Evolutionary conservation across 2,329 filamentous ascomycete genomes (phyloP), one percentile per base, ranked within the genome.

Genomic region (Cercospora sesami): DNA sequence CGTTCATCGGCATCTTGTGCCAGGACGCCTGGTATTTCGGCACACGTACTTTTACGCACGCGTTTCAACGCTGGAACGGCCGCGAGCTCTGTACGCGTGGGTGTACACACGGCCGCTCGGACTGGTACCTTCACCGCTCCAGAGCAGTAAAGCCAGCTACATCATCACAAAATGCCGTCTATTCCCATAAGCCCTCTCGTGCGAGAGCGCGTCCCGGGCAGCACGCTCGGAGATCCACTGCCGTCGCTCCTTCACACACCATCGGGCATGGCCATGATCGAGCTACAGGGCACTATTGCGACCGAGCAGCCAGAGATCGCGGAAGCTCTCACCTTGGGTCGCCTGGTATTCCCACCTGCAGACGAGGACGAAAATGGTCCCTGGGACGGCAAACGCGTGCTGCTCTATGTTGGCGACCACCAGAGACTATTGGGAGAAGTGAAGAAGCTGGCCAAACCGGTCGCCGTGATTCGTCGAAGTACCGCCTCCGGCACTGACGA

Each of bases 261-360:
- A 0, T 89, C 91, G 0, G 95, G 95, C 61, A 87, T 97, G 48
- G 94, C 94, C 18, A 85, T 99, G 57, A 84, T 99, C 66, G 95
- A 98, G 81, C 87, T 99, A 14, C 95, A 99, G 83, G 95, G 94
- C 69, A 92, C 88, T 14, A 90, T 99, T 81, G 94, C 96, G 79
- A 83, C 93, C 89, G 92, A 7, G 71, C 58, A 71, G 5, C 58
- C 81, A 2, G 72, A 78, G 31, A 42, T 67, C 26, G 66, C 60
- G 16, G 66, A 60, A 16, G 73, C 63, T 9, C 86, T 87, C 1
- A 80, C 83, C 28, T 84, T 96, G 71, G 93, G 93, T 33, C 89
- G 87, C 65, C 84, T 96, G 31, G 86, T 90, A 33, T 96, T 96
- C 75, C 93, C 93, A 1, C 91, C 4, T 14, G 65, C 70, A 16